phyloP scores from a whole-genome alignment of 2,329 filamentous ascomycete species.

The Fusarium bulbicola region DNA sequence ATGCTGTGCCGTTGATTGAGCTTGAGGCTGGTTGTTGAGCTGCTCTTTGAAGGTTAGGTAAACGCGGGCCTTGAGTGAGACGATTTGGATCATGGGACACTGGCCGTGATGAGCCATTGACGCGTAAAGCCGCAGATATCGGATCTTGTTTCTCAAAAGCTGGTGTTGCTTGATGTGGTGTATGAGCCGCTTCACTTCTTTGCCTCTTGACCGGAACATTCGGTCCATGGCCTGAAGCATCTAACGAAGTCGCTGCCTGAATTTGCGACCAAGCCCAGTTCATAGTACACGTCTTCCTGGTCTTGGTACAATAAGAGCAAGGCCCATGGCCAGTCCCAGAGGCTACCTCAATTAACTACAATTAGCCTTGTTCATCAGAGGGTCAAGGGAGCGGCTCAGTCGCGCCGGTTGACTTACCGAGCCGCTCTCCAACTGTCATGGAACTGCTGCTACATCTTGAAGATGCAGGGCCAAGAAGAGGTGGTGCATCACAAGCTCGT shows the following conservation, averaged over 20 bases:
- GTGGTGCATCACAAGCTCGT: conserved; percentile 38
- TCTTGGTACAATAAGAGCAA: conserved; percentile 46
- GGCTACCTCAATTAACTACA: not conserved
- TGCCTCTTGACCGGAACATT: conserved; percentile 15
- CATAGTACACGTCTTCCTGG: conserved; percentile 44
- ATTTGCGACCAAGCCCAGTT: conserved; percentile 37
- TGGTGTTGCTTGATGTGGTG: not conserved
- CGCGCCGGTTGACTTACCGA: conserved; percentile 17
- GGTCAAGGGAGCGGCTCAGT: not conserved
- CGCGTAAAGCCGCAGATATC: not conserved
- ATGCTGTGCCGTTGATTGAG: not conserved
- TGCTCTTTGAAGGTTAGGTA: not conserved
- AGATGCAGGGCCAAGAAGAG: conserved; percentile 9
- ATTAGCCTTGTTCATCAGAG: not conserved
- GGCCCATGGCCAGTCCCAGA: conserved; percentile 3
- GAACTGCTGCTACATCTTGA: not conserved
- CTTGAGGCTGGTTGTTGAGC: not conserved
- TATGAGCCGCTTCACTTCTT: not conserved
- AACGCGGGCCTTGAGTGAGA: not conserved
- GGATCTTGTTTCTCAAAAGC: not conserved
- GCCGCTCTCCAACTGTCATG: conserved; percentile 6
- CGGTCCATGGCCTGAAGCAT: not conserved
- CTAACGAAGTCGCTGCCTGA: conserved; percentile 18
- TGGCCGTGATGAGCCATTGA: not conserved
- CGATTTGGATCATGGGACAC: not conserved